phyloP scores from a whole-genome alignment of 495 filamentous ascomycete genomes.

The Talaromyces ruber region DNA sequence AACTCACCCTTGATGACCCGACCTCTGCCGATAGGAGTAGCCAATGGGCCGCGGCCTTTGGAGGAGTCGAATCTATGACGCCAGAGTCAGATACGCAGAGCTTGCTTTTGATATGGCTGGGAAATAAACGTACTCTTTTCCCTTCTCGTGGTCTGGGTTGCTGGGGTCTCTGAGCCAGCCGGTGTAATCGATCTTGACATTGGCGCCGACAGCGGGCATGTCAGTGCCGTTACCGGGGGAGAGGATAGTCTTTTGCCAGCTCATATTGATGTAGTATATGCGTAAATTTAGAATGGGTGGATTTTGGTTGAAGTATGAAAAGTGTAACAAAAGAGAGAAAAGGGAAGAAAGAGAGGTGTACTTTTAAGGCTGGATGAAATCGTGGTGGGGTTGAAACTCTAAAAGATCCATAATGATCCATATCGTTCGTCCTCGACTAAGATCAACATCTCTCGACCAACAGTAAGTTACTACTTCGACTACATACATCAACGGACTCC shows the following conservation, averaged over 20 bases:
- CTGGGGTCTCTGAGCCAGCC: slow-evolving; percentile 65
- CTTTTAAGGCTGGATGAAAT: not conserved
- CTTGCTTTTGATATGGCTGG: slow-evolving; percentile 3
- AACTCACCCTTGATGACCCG: slow-evolving; percentile 67
- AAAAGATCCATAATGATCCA: not conserved
- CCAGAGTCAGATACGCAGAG: not conserved
- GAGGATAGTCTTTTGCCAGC: slow-evolving; percentile 39
- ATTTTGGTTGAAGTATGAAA: slow-evolving; percentile 3
- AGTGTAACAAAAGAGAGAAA: slow-evolving; percentile 7
- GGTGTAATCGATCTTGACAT: slow-evolving; percentile 73
- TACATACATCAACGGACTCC: not conserved
- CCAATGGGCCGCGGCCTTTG: slow-evolving; percentile 51
- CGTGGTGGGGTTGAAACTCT: not conserved
- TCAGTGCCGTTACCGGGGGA: slow-evolving; percentile 41
- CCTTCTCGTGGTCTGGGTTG: slow-evolving; percentile 38
- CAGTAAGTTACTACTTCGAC: not conserved
- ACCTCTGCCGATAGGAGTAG: slow-evolving; percentile 61
- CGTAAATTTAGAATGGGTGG: not conserved
- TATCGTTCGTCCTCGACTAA: not conserved
- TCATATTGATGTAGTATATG: slow-evolving; percentile 1
- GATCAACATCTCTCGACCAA: not conserved
- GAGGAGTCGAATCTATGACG: slow-evolving; percentile 70
- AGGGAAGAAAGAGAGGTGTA: slow-evolving; percentile 1
- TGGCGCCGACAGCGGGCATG: slow-evolving; percentile 53
- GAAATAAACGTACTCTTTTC: slow-evolving; percentile 31